Conservation (phyloP, 2,329 filamentous ascomycete species). For the Pseudogymnoascus sp. region DNA sequence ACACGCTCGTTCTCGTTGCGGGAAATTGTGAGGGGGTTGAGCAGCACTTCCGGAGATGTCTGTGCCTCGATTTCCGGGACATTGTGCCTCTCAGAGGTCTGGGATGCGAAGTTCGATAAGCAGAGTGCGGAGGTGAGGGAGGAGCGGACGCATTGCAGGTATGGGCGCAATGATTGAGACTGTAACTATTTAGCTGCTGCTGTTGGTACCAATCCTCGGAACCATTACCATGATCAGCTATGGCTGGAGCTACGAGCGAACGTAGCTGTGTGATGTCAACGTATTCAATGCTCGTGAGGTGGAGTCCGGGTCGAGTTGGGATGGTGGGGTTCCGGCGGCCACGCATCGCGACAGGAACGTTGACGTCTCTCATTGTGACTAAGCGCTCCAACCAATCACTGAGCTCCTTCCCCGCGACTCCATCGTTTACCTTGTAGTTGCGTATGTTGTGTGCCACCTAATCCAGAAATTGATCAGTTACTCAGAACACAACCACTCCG, state of each 20-base stretch:
- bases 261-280: constrained; percentile 5
- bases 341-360: constrained; percentile 6
- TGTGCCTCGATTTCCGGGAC: constrained; percentile 94
- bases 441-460: constrained; percentile 5
- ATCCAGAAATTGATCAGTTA: constrained; percentile 5
- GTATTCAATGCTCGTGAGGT: constrained; percentile 5
- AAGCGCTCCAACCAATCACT: constrained; percentile 2
- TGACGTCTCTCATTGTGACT: constrained; percentile 6
- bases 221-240: constrained; percentile 1
- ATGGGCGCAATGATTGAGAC: constrained; percentile 96
- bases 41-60: constrained; percentile 84
- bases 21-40: constrained; percentile 83
- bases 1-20: constrained; percentile 97
- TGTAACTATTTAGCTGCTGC: constrained; percentile 25
- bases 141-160: constrained; percentile 91
- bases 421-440: constrained; percentile 1
- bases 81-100: constrained; percentile 94
- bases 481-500: neutral
- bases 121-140: constrained; percentile 90
- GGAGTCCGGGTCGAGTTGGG: constrained; percentile 7
- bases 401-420: constrained; percentile 6
- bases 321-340: constrained; percentile 6
- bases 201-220: neutral
- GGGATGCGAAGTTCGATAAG: constrained; percentile 93
- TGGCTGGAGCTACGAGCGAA: constrained; percentile 4